Evolutionary conservation across 768 basidiomycete species (phyloP).

Genomic region (Clavaria fumosa): DNA sequence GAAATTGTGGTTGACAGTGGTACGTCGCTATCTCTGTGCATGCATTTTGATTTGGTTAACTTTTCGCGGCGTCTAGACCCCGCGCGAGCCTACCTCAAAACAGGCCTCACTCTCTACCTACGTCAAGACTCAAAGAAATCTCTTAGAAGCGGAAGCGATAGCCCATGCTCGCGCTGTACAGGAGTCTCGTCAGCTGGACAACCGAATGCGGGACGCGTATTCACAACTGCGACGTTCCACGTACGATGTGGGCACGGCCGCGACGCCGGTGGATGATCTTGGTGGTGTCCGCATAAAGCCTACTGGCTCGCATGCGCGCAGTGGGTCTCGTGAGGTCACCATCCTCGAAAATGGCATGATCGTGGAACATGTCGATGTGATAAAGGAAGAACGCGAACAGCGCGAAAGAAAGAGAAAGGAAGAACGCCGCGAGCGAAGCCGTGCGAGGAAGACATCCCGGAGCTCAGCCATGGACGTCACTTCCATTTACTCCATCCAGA

Average conservation of each 20-base stretch:
- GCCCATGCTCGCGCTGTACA: constrained; percentile 67
- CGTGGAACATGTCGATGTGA: constrained; percentile 75
- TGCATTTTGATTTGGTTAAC: constrained; percentile 8
- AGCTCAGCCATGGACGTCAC: constrained; percentile 57
- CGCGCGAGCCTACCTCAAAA: constrained; percentile 73
- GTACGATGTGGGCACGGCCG: constrained; percentile 43
- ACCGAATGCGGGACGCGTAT: constrained; percentile 64
- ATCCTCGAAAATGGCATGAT: constrained; percentile 82
- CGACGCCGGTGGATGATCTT: constrained; percentile 36
- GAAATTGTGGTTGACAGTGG: constrained; percentile 65
- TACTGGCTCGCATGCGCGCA: constrained; percentile 28
- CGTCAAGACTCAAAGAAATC: constrained; percentile 62
- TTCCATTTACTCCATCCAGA: constrained; percentile 56
- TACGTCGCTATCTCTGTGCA: constrained; percentile 23
- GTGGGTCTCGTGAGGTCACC: constrained; percentile 57
- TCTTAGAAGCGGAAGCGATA: constrained; percentile 70
- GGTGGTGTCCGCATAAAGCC: constrained; percentile 61
- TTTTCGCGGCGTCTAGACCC: constrained; percentile 46
- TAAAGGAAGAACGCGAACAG: constrained; percentile 63
- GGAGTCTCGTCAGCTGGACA: constrained; percentile 64
- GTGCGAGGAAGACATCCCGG: constrained; percentile 55
- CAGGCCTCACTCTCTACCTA: constrained; percentile 72
- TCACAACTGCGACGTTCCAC: constrained; percentile 66
- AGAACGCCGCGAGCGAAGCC: constrained; percentile 30
- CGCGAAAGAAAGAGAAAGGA: constrained; percentile 54